A percentile compares a stretch with the other conserved stretches of the same genome.
Evolutionary conservation across 345 rosid genomes (phyloP).

Genomic region (Linum tenue): DNA sequence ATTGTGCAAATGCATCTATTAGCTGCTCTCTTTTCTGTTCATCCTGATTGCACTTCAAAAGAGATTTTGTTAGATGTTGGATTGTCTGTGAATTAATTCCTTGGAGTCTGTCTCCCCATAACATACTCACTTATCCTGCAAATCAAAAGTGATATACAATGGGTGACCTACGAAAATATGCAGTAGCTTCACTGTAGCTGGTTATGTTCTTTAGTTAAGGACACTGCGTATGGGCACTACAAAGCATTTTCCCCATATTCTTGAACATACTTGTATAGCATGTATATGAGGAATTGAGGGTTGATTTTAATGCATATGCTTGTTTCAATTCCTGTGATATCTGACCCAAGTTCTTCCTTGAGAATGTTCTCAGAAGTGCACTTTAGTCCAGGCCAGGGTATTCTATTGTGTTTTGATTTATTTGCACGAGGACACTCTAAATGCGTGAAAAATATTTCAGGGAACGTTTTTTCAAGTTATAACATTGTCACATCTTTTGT

Average conservation of each 20-base stretch:
- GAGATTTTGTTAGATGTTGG: too few species aligned
- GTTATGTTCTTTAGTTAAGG: neutral
- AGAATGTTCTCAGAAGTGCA: neutral
- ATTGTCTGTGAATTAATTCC: neutral
- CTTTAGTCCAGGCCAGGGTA: neutral
- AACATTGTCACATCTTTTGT: constrained; percentile 3
- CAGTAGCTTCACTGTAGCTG: neutral
- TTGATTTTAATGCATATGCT: neutral
- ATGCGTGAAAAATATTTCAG: neutral
- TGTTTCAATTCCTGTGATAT: too few species aligned
- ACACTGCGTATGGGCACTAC: too few species aligned
- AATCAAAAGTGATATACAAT: neutral
- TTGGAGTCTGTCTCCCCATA: neutral
- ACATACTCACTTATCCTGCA: neutral
- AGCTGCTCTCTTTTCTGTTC: too few species aligned
- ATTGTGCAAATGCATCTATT: constrained; percentile 10
- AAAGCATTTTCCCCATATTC: too few species aligned
- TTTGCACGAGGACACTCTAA: neutral
- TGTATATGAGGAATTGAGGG: too few species aligned
- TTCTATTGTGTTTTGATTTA: neutral
- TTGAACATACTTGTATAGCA: too few species aligned
- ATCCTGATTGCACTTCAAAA: too few species aligned
- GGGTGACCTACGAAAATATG: neutral
- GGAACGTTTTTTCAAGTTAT: neutral
- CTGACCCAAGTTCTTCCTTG: neutral